phyloP scores from a whole-genome alignment of 2,329 filamentous ascomycete species.

The Pezizomycotina sp. region DNA sequence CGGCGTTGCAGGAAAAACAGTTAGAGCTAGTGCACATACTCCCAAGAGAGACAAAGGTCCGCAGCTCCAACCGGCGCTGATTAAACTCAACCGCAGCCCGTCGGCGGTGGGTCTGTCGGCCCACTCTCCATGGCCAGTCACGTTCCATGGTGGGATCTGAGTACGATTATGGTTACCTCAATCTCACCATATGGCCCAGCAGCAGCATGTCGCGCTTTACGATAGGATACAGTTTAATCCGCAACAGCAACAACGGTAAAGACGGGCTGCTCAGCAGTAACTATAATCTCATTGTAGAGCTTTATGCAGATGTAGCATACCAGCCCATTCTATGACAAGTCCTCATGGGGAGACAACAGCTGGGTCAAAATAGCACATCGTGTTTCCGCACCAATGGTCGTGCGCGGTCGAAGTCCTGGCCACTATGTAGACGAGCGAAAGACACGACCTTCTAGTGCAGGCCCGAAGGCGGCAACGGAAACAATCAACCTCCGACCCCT shows the following conservation, averaged over 20 bases:
- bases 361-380: constrained; percentile 56
- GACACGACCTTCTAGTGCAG: constrained; percentile 50
- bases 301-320: constrained; percentile 51
- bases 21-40: constrained; percentile 78
- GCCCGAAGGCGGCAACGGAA: constrained; percentile 49
- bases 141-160: constrained; percentile 31
- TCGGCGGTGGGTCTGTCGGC: constrained; percentile 25
- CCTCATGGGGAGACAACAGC: constrained; percentile 33
- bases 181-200: constrained; percentile 32
- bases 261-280: constrained; percentile 81
- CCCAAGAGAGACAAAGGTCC: constrained; percentile 83
- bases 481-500: constrained; percentile 36
- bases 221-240: constrained; percentile 85
- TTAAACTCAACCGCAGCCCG: constrained; percentile 51
- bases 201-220: constrained; percentile 37
- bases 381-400: constrained; percentile 67
- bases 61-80: constrained; percentile 53
- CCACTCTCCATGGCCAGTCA: constrained; percentile 12
- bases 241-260: constrained; percentile 87
- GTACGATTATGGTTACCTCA: constrained; percentile 26
- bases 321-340: constrained; percentile 27
- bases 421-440: constrained; percentile 60
- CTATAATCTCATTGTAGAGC: constrained; percentile 76
- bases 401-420: constrained; percentile 67
- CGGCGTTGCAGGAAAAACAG: constrained; percentile 54